Base-by-base conservation (phyloP, 208 protist genomes). In the Crithidia acanthocephali region DNA sequence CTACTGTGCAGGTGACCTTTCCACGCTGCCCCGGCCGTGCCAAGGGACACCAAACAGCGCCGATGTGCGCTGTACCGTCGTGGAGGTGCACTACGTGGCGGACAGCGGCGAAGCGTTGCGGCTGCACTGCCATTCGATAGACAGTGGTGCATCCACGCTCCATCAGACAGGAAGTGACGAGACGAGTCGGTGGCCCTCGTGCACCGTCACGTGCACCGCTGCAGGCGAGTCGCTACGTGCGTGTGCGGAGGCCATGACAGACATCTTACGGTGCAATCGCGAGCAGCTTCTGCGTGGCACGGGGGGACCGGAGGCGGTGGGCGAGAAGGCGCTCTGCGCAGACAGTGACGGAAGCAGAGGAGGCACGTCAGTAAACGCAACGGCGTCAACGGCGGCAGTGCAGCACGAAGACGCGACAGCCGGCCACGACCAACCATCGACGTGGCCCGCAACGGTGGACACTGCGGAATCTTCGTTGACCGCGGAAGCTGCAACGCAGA, bases 261-360 rank as follows among this genome's bases (percentile, higher is more conserved):
- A 71, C 22, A 45, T 77, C 7, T 59, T 79, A 66, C 40, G 22
- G 11, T 61, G 65, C 30, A 80, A 80, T 47, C 64, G 74, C 6
- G 27, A 40, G 35, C 79, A 84, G 23, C 65, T 80, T 28, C n/a
- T 74, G 32, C 59, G 25, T 10, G 74, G 74, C 25, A 71, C 60
- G 37, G 15, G 22, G n/a, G 23, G 37, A 18, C 37, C 25, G 1
- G 55, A 47, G 25, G 28, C 37, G 44, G 50, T 20, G 13, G 61
- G 28, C 1, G 71, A 76, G 56, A 40, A 30, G 45, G 52, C 61
- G 33, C 67, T 56, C 27, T 40, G 33, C 40, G 35, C 37, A 16
- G 66, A 63, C 32, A 42, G 56, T 25, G 40, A 56, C 45, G 52
- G 22, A 18, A 20, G 40, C 25, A 3, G 25, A 2, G 37, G 9